Base-by-base conservation (phyloP, 2,329 filamentous ascomycete genomes). In the Sporothrix brasiliensis region DNA sequence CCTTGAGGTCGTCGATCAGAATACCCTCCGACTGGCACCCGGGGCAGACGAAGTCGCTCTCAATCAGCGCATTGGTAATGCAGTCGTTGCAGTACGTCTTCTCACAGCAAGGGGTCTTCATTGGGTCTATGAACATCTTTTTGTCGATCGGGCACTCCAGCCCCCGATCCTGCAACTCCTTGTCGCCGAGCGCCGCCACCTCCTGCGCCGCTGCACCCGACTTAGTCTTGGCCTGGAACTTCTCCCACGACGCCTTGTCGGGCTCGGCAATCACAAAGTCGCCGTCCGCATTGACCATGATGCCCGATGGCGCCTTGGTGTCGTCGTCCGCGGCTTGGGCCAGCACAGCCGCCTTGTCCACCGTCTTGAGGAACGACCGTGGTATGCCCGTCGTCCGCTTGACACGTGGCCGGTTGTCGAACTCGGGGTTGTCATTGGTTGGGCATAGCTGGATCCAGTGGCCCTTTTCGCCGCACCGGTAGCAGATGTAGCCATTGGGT, bases 11-110 rank as follows among this genome's bases (percentile, higher is more conserved):
- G 86, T 97, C 94, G 82, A 98, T 92, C 77, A 97, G 85, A 74
- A 97, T 92, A 77, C 92, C 92, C 79, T 97, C 93, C 73, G 91
- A 91, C 81, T 92, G 89, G 85, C 95, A 99, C 76, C 90, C 90
- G 74, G 95, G 95, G 81, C 95, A 99, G 81, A 94, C 86, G 82
- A 99, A 93, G 86, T 99, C 95, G 87, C 91, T 95, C 85, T 98
- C 94, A 83, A 97, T 94, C 82, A 99, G 90, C 82, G 94, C 92
- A 88, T 97, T 97, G 80, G 95, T 96, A 83, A 99, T 97, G 91
- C 95, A 99, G 80, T 97, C 93, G 88, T 95, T 95, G 87, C 95
- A 99, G 86, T 97, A 99, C 79, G 94, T 97, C 87, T 92, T 96
- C 83, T 92, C 88, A 86, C 95, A 99, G 88, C 95, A 99, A 75